Base-by-base conservation (phyloP, 2,329 filamentous ascomycete species). In the Scedosporium minutisporum region DNA sequence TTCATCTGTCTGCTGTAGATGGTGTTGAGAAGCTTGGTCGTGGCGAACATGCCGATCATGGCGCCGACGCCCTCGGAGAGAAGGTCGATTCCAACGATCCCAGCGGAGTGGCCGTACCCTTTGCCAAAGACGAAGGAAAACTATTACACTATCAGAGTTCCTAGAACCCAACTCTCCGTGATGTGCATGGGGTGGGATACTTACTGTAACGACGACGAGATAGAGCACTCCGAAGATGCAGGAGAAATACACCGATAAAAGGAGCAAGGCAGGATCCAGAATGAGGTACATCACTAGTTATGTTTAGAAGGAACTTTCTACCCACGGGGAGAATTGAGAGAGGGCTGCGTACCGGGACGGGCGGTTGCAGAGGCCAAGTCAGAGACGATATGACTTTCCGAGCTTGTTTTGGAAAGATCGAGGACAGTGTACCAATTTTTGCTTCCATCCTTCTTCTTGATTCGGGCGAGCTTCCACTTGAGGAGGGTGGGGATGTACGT, bases 191-290 rank as follows among this genome's bases (percentile, higher is more conserved):
- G n/a, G 10, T 9, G 16, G 33, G n/a, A 27, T 18, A 3, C 59
- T 48, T 58, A 64, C 62, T 38, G 59, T 62, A 21, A 58, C 62
- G 48, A 64, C 44, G 16, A 64, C 63, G 2, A 64, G 53, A 29
- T 62, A 64, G 7, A 46, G 21, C 21, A 62, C 25, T 14, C 60
- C 63, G 23, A 64, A 64, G 18, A 58, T 29, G 18, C 57, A 53
- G 14, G 59, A 61, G 38, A 51, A 62, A 27, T 62, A 59, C 21
- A 64, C 6, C 2, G 27, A 41, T 55, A 46, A 53, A 18, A 62
- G 25, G 21, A 57, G 27, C 12, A 62, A n/a, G 5, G 60, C 60
- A 38, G 60, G 60, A 41, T 62, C 58, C 3, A 60, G n/a, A 27
- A 27, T 12, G 9, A 60, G 58, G 23, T 44, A 60, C 7, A 46